Conservation (phyloP, 805 yeast species). For the Isabelozyma gotoi region DNA sequence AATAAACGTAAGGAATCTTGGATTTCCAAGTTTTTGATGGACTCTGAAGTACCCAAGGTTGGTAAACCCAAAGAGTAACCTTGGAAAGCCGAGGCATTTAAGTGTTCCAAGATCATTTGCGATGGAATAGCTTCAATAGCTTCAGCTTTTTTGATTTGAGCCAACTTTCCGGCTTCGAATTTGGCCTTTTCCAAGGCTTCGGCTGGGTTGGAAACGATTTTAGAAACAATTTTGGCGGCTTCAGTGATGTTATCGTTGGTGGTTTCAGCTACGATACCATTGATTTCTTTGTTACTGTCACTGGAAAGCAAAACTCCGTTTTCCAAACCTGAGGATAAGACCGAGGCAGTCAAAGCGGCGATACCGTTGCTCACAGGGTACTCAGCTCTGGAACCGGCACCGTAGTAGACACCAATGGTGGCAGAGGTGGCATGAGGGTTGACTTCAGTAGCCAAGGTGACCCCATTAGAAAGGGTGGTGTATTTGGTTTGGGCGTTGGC, state of each 20-base stretch:
- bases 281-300: constrained; percentile 59
- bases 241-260: constrained; percentile 48
- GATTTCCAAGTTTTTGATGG: constrained; percentile 55
- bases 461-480: constrained; percentile 73
- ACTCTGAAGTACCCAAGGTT: constrained; percentile 69
- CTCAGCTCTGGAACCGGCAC: constrained; percentile 80
- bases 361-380: constrained; percentile 82
- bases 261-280: constrained; percentile 59
- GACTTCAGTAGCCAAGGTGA: constrained; percentile 68
- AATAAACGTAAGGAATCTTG: constrained; percentile 60
- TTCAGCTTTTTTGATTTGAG: constrained; percentile 48
- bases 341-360: constrained; percentile 59
- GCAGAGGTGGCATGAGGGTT: constrained; percentile 56
- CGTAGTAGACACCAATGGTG: constrained; percentile 67
- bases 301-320: constrained; percentile 60
- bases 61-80: constrained; percentile 81
- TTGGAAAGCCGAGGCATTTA: constrained; percentile 83
- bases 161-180: constrained; percentile 47
- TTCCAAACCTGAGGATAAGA: constrained; percentile 42
- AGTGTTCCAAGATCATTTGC: constrained; percentile 65
- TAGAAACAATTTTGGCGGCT: constrained; percentile 54
- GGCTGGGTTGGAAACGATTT: constrained; percentile 37
- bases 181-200: constrained; percentile 43
- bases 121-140: constrained; percentile 57
- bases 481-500: constrained; percentile 58